Base-by-base conservation (phyloP, 179 eudicot species). In the Silene vulgaris region DNA sequence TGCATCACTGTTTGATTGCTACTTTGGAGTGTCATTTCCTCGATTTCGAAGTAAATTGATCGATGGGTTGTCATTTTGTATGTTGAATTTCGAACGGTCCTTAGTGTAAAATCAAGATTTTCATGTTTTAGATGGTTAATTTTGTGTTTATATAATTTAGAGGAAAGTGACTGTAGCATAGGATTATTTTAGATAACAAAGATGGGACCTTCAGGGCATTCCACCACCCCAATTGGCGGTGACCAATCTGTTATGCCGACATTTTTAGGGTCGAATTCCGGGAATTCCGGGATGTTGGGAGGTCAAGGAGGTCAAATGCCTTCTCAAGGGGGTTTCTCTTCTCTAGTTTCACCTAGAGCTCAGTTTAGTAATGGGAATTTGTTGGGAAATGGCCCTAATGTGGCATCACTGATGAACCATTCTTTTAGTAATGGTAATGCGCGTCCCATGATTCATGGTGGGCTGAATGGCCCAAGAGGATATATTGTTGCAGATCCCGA, bases 121-220 rank as follows among this genome's bases (percentile, higher is more conserved):
- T 79, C 63, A 76, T 80, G 86, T 65, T 80, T 77, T 87, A 83
- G 89, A 50, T 74, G 81, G 83, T 17, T 29, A 16, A 62, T 26
- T 61, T 37, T 8, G 8, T 50, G 11, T 43, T 62, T 48, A 9
- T 32, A 14, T 71, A 21, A 57, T 59, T 30, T 72, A 64, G 77
- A 19, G 61, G n/a, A 3, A 63, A 65, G 78, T 74, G 73, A 69
- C 35, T 57, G 54, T 61, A 17, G 60, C 83, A 40, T 40, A 60
- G 71, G 74, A 45, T 79, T 73, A 40, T 73, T 75, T 63, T 57
- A 57, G 59, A 12, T 32, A 73, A 72, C 8, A 59, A 83, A 76
- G 67, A 93, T 91, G 97, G 88, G 90, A 62, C 96, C 90, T 56
- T 84, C 94, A 21, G 99, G 93, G 84, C 89, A 90, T 56, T 82